These are phyloP conservation scores for Mycena amicta DNA, from an alignment of 768 basidiomycete species.

Conservation along the genomic window DNA sequence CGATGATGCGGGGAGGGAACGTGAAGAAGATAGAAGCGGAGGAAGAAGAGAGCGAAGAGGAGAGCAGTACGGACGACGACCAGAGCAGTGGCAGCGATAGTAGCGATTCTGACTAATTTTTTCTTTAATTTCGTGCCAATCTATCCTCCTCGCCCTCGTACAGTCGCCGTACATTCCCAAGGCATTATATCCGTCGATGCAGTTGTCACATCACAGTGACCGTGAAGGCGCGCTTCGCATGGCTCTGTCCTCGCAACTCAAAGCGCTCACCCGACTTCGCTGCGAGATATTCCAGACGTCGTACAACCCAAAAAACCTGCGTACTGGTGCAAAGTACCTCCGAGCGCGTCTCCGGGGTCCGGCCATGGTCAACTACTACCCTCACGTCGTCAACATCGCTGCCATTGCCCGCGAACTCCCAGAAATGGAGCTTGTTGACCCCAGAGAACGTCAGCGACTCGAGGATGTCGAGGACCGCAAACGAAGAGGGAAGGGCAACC, in stretches of 20 bases:
- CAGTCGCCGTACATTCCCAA: no score
- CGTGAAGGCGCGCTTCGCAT: no score
- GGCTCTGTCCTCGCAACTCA: background rate
- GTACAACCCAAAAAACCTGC: constrained; percentile 79
- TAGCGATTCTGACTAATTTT: constrained; percentile 49
- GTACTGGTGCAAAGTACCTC: constrained; percentile 93
- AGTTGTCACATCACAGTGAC: no score
- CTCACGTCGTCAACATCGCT: constrained; percentile 57
- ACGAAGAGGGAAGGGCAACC: constrained; percentile 80
- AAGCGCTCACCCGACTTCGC: constrained; percentile 61
- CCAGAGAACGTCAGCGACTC: constrained; percentile 66
- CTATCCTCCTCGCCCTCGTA: no score
- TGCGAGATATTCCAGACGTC: constrained; percentile 83
- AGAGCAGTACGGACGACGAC: constrained; percentile 53
- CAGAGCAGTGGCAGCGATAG: constrained; percentile 56
- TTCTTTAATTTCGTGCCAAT: no score
- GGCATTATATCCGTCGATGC: no score
- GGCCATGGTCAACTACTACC: constrained; percentile 85
- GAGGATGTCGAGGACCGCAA: constrained; percentile 69
- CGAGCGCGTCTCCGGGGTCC: constrained; percentile 81
- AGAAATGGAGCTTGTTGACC: constrained; percentile 62
- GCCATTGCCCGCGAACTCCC: constrained; percentile 53
- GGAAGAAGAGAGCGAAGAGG: constrained; percentile 55
- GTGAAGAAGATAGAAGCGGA: constrained; percentile 66
- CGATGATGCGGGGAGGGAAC: constrained; percentile 85